Evolutionary conservation across 2,329 filamentous ascomycete genomes (phyloP).

Genomic region (Scytalidium sp.): DNA sequence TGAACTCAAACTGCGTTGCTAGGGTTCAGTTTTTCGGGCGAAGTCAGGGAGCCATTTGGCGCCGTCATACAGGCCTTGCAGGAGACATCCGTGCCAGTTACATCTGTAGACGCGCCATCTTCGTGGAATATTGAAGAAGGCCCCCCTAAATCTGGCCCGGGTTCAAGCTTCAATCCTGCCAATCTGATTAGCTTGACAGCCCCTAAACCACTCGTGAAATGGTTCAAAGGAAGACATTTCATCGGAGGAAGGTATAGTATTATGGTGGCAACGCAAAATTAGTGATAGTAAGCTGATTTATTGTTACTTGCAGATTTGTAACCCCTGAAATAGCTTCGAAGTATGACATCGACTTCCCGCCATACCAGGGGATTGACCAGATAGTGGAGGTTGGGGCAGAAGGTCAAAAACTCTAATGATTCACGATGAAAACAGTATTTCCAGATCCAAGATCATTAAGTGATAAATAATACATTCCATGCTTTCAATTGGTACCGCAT

Average conservation of each 20-base stretch:
- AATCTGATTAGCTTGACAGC: constrained; percentile 87
- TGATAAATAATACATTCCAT: no score
- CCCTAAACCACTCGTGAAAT: constrained; percentile 83
- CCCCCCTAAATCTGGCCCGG: constrained; percentile 73
- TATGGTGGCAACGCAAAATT: no score
- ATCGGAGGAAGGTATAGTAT: constrained; percentile 71
- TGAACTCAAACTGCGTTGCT: constrained; percentile 8
- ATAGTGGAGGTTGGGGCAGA: constrained; percentile 68
- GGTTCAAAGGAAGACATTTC: constrained; percentile 87
- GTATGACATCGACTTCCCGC: constrained; percentile 79
- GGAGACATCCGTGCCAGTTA: constrained; percentile 70
- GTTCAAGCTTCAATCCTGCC: constrained; percentile 75
- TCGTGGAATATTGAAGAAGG: constrained; percentile 92
- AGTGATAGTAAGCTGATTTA: constrained; percentile 15
- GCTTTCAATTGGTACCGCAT: no score
- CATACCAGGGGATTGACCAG: constrained; percentile 85
- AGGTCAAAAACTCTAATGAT: constrained; percentile 50
- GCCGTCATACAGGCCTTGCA: constrained; percentile 76
- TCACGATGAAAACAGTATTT: no score
- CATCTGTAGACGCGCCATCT: constrained; percentile 88
- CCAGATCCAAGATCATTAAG: no score
- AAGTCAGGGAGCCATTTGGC: constrained; percentile 89
- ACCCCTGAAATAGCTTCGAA: constrained; percentile 74
- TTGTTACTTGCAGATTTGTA: constrained; percentile 63
- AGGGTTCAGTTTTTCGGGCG: constrained; percentile 90